Conservation (phyloP, 1,284 basidiomycete genomes). For the Porodaedalea pini region DNA sequence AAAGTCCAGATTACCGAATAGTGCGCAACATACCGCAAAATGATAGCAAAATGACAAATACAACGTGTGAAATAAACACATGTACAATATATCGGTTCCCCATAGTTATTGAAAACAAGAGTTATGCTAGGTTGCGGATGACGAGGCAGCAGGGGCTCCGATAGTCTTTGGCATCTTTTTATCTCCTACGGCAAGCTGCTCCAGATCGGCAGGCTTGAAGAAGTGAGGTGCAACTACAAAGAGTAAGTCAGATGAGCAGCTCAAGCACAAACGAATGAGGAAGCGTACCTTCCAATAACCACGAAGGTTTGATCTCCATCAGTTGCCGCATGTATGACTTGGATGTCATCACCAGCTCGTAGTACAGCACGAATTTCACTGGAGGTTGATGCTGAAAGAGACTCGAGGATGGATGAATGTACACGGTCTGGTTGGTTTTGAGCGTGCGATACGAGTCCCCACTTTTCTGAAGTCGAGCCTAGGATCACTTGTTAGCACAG, state of each 20-base stretch:
- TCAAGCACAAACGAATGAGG: slow-evolving; percentile 2
- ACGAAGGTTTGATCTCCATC: slow-evolving; percentile 95
- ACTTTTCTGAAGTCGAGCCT: slow-evolving; percentile 87
- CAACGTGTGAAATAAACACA: neutral
- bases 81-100: slow-evolving; percentile 1
- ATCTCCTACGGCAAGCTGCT: slow-evolving; percentile 76
- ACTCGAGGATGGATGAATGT: slow-evolving; percentile 94
- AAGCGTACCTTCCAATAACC: slow-evolving; percentile 83
- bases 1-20: slow-evolving; percentile 25
- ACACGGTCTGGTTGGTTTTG: slow-evolving; percentile 94
- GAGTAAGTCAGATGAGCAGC: slow-evolving; percentile 14
- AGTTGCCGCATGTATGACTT: slow-evolving; percentile 90
- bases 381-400: slow-evolving; percentile 96
- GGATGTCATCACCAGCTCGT: slow-evolving; percentile 88
- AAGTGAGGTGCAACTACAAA: slow-evolving; percentile 85
- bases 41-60: neutral
- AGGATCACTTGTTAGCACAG: neutral
- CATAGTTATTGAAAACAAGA: neutral
- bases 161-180: slow-evolving; percentile 86
- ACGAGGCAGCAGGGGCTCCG: slow-evolving; percentile 31
- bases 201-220: slow-evolving; percentile 86
- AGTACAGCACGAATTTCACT: slow-evolving; percentile 87
- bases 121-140: slow-evolving; percentile 1
- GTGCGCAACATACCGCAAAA: neutral
- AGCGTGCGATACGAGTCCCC: slow-evolving; percentile 91